Base-by-base conservation (phyloP, 208 protist genomes). In the Strigomonas culicis region DNA sequence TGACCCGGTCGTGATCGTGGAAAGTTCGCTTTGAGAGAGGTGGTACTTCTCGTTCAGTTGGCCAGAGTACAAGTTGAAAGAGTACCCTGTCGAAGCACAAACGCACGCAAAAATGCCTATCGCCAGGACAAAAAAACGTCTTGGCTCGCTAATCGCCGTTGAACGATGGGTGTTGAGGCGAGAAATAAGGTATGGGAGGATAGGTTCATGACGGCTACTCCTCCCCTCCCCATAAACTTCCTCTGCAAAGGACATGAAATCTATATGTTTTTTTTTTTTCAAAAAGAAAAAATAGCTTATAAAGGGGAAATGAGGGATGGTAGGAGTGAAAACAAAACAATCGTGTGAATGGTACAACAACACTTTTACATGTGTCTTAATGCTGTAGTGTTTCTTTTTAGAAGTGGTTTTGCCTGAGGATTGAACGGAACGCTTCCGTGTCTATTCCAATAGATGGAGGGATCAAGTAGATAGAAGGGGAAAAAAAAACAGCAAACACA, bases 51-150 rank as follows among this genome's bases (percentile, higher is more conserved):
- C 41, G 50, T 94, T 82, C 13, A 94, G 61, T 15, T 46, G 39
- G 19, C 83, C 85, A n/a, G 81, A 91, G 59, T 86, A 91, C 17
- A 94, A 65, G 63, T 90, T 94, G 70, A 84, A 92, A 15, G 82
- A 57, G 72, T 88, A 94, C 24, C 58, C 69, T 3, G 80, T 81
- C 2, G 88, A 94, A 8, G 82, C 64, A 41, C 74, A 82, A 25
- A 92, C 59, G 60, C 75, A 80, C 27, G 63, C 72, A 24, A 79
- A 74, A 13, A 74, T 55, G 50, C 66, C 69, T 8, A 83, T 63
- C 4, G 74, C 44, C 17, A 82, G 43, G 15, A 72, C 66, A 28
- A 75, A 79, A 61, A 84, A 84, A 21, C 79, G 74, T 15, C 63
- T 2, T n/a, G 63, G 46, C 57, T 84, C 82, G 46, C 51, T 79